phyloP scores from a whole-genome alignment of 768 basidiomycete species.

The Porphyrellus cyaneotinctus region DNA sequence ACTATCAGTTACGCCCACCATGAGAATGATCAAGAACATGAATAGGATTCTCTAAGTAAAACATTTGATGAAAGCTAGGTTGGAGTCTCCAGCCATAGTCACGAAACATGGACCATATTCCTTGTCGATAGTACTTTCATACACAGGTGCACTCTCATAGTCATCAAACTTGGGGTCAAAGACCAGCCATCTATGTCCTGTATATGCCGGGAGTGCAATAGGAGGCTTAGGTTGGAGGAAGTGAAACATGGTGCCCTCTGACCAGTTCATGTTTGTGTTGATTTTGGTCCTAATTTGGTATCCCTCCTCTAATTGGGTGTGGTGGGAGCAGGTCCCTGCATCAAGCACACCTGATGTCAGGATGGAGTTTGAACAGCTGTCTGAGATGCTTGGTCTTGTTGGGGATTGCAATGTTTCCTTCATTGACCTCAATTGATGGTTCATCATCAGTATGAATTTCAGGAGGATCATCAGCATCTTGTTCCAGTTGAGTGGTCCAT shows the following conservation, averaged over 20 bases:
- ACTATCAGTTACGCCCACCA: not conserved
- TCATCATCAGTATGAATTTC: too few species aligned
- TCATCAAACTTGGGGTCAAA: not conserved
- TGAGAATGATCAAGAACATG: not conserved
- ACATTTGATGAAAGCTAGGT: not conserved
- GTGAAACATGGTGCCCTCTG: not conserved
- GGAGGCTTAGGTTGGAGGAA: not conserved
- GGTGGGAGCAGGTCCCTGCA: not conserved
- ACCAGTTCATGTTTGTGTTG: not conserved
- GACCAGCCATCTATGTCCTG: not conserved
- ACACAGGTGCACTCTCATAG: not conserved
- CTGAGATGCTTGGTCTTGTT: not conserved
- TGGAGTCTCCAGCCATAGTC: not conserved
- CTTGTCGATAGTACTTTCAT: not conserved
- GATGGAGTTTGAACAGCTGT: not conserved
- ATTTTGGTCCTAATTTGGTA: not conserved
- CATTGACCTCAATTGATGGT: not conserved
- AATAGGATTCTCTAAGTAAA: not conserved
- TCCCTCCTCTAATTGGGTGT: not conserved
- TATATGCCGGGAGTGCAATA: not conserved
- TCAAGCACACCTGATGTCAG: not conserved
- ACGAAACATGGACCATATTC: not conserved
- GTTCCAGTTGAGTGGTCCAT: not conserved
- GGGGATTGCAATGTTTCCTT: not conserved
- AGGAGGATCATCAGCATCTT: not conserved